Evolutionary conservation across 2,329 filamentous ascomycete genomes (phyloP), one percentile per base, ranked within the genome.

Genomic region (Colletotrichum truncatum): DNA sequence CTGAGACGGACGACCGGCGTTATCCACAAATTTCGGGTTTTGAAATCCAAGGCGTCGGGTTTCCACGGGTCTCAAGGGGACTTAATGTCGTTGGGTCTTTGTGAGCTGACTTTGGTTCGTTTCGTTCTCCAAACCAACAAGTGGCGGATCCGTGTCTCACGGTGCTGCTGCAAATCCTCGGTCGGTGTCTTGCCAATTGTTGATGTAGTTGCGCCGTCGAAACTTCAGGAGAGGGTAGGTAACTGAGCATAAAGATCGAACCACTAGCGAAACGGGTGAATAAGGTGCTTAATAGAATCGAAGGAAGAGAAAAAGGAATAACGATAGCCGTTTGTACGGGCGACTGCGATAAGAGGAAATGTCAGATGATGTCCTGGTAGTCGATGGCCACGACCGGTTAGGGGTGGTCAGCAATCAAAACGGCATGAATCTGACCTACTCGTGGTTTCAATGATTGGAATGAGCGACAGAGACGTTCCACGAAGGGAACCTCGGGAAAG

Each of bases 391-490:
- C 48, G 49, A 25, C 28, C 21, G 49, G 45, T 55, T 49, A 62
- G 23, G 46, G 48, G 36, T n/a, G 10, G 18, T 36, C 34, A 45
- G 21, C 36, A 57, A 52, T n/a, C 32, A 36, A 41, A 34, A 16
- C 16, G n/a, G 36, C 21, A 38, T 28, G 25, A 36, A 10, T 38
- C 32, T 8, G 28, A 46, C 36, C 28, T 65, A 51, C 49, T 16
- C 49, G 34, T 54, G 48, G 21, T 32, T 45, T 41, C 18, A 55
- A 49, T 16, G 21, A 62, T 38, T 56, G 32, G 32, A 62, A 55
- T 62, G 57, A 65, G 62, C 43, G 57, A 55, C 57, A 65, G 48
- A 64, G 26, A 55, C n/a, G 62, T 61, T 62, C 62, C 41, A 34
- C 49, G 12, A 28, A 18, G 39, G 62, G 48, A 55, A 62, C 36